Percentiles rank a stretch among this genome's conserved stretches.
Conservation (phyloP, 495 filamentous ascomycete genomes). For the Tuber brumale region DNA sequence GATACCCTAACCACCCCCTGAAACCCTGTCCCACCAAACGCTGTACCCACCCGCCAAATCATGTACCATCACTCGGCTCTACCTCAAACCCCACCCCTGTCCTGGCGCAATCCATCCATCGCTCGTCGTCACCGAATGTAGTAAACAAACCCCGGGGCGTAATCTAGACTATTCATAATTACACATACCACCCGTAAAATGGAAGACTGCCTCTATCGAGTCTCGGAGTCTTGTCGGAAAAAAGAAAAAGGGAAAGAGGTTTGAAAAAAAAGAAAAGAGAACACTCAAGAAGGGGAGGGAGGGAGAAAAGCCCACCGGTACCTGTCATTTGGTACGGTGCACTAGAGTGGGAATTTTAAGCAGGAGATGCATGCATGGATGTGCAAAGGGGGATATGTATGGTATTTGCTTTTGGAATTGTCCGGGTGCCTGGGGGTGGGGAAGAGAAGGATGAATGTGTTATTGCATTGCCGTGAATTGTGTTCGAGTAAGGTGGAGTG, state of each 20-base stretch:
- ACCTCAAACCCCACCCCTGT: neutral
- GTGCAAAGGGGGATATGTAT: neutral
- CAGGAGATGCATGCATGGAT: neutral
- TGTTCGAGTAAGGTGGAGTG: neutral
- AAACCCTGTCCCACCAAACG: neutral
- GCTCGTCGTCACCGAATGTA: neutral
- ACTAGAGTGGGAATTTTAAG: neutral
- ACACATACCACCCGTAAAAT: neutral
- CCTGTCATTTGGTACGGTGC: neutral
- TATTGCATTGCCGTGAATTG: neutral
- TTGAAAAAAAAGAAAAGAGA: neutral
- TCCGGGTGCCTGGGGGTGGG: neutral
- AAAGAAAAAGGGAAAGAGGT: neutral
- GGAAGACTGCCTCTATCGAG: neutral
- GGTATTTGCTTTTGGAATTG: neutral
- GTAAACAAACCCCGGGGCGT: neutral
- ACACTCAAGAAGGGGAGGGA: neutral
- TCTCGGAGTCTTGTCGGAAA: neutral
- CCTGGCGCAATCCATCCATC: neutral
- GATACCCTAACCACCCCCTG: neutral
- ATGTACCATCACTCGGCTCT: neutral
- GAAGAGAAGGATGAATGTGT: neutral
- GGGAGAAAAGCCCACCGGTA: neutral
- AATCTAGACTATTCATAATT: neutral
- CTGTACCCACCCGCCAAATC: neutral